Percentiles rank a stretch among this genome's conserved stretches.
Evolutionary conservation across 176 grass and related monocot genomes (phyloP).

Genomic region (Eragrostis curvula): DNA sequence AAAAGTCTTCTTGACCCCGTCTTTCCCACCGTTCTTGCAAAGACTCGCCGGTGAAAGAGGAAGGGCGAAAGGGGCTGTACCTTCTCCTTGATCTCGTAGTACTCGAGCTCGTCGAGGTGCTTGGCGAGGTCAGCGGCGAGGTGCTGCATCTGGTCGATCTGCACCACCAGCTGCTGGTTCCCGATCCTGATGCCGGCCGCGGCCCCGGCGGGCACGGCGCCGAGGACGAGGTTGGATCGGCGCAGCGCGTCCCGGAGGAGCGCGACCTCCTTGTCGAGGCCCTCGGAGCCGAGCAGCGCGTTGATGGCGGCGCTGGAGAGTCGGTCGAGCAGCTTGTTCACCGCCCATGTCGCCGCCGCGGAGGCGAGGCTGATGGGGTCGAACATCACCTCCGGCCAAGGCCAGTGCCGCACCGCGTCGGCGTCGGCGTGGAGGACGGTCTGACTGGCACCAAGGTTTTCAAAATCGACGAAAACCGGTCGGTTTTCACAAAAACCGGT

Average conservation of each 20-base stretch:
- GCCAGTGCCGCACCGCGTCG: too few species aligned
- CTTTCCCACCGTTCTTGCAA: background rate
- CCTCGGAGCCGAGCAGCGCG: conserved; percentile 6
- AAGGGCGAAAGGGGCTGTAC: background rate
- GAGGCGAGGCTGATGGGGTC: conserved; percentile 14
- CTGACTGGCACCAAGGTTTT: too few species aligned
- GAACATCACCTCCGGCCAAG: conserved; percentile 29
- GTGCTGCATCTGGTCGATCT: background rate
- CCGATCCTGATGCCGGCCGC: conserved; percentile 12
- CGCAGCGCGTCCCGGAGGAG: background rate
- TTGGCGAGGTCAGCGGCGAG: conserved; percentile 8
- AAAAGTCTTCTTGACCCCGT: too few species aligned
- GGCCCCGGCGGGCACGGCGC: conserved; percentile 24
- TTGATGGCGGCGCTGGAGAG: conserved; percentile 3
- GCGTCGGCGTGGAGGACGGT: too few species aligned
- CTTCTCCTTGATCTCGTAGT: conserved; percentile 13
- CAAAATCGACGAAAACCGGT: too few species aligned
- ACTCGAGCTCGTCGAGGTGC: conserved; percentile 36
- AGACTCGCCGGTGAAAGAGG: background rate
- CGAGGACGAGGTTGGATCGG: conserved; percentile 26
- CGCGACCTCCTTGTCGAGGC: background rate
- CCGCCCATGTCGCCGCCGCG: conserved; percentile 14
- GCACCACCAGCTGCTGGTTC: conserved; percentile 7
- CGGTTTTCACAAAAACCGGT: too few species aligned
- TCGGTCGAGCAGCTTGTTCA: conserved; percentile 16